Evolutionary conservation across 1,284 basidiomycete genomes (phyloP), one percentile per base, ranked within the genome.

Genomic region (Papiliotrema flavescens): DNA sequence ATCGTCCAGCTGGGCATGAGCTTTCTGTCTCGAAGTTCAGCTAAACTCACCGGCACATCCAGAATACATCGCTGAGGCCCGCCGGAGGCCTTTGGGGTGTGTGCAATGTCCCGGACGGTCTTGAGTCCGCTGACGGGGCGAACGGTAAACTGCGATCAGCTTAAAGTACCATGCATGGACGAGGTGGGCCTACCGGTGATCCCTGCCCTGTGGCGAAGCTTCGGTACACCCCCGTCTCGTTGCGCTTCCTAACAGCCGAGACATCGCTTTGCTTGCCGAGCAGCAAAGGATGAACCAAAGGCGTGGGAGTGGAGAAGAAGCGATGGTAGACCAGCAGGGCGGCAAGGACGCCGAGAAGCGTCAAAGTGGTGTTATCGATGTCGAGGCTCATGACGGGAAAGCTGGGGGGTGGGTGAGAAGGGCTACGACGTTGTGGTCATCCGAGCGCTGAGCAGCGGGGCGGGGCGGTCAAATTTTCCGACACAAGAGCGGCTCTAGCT

Each of bases 161-260:
- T 4, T 22, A 20, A 2, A 40, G 20, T 19, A 46, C n/a, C 20
- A 19, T n/a, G 17, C 41, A 34, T 17, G 36, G 24, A 15, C 26
- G 17, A 22, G 14, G 40, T 46, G 17, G 6, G 34, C 7, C 32
- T 8, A 63, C 73, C 20, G 74, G 74, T 13, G 73, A 63, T 6
- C 72, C 74, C 49, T 76, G 73, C 1, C 76, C 74, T 3, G 75
- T 76, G 4, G 73, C 76, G 63, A 71, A 78, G 17, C 60, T 62
- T 42, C 76, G 56, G 56, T 78, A 78, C 15, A 75, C 50, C 13
- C 67, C 73, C 17, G 67, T 70, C 58, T 74, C 66, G 3, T 69
- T 69, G 20, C 65, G 54, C 55, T 71, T 66, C 54, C 76, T 58
- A 7, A 75, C 69, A 5, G 51, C 37, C 1, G 64, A 64, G 1